Evolutionary conservation across 306 rosid genomes (phyloP), one percentile per base, ranked within the genome.

Genomic region (Amphicarpaea edgeworthii): DNA sequence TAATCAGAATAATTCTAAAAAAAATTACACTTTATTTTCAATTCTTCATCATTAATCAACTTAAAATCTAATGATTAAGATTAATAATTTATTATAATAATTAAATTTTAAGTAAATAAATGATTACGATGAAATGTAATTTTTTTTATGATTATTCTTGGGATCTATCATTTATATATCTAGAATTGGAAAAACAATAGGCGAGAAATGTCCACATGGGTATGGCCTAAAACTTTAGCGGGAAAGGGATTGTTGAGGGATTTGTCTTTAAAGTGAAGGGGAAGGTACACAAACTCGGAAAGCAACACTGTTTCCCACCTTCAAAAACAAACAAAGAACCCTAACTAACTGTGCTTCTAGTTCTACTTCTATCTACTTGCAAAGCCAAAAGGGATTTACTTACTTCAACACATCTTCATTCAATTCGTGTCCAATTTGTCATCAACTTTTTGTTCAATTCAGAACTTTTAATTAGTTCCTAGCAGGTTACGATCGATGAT

Each of bases 241-340:
- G 19, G 83, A 83, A 68, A 83, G 83, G 62, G 83, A 85, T 74
- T 84, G 81, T 1, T 50, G 65, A 70, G 67, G 67, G 63, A 17
- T 20, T 82, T 74, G 65, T 70, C 75, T 57, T 83, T 78, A 59
- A 61, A 46, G 78, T 32, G 58, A 7, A 42, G 37, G 19, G 14
- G 70, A 54, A 55, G 43, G 76, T 74, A 59, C 68, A 41, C 41
- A 15, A 21, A 70, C 23, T 34, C 9, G 15, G 68, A 79, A 80
- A 80, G 64, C 75, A 73, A 66, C 5, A 5, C 4, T 26, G 12
- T 19, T 71, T 16, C 26, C 55, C 24, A 8, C 50, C 12, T 58
- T 47, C 60, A 9, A 64, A 64, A 76, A 58, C 34, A 71, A 80
- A 72, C 77, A 76, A 76, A 58, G 21, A 66, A 54, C 49, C 14